These are phyloP conservation scores for Pythium aristosporum DNA, from an alignment of 352 stramenopile genomes.

Conservation along the genomic window DNA sequence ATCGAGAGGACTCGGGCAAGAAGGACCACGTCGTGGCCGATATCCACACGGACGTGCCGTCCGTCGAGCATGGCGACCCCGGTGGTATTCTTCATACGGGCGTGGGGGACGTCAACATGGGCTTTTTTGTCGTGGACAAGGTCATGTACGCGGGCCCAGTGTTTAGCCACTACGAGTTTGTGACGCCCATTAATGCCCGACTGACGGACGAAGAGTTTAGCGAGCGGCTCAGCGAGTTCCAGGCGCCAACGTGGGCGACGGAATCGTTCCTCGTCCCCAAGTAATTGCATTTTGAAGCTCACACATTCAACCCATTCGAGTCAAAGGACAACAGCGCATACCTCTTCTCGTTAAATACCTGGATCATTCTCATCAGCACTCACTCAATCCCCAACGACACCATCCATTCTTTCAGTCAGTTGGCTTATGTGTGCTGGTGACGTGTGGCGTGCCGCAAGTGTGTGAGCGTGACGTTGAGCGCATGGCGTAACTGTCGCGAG, in stretches of 20 bases:
- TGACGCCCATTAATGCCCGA: slow-evolving; percentile 30
- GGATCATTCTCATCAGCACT: no score
- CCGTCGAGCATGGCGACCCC: slow-evolving; percentile 30
- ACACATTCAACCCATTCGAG: no score
- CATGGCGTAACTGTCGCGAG: slow-evolving; percentile 55
- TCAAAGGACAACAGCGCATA: no score
- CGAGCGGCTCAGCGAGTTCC: slow-evolving; percentile 4
- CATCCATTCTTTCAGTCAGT: no score
- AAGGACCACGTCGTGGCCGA: slow-evolving; percentile 33
- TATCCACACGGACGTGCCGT: slow-evolving; percentile 34
- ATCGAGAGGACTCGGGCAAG: slow-evolving; percentile 33
- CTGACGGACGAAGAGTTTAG: slow-evolving; percentile 32
- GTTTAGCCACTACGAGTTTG: slow-evolving; percentile 43
- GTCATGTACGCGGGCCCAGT: slow-evolving; percentile 37
- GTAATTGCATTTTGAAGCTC: background rate
- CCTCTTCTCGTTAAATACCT: no score
- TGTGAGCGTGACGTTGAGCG: slow-evolving; percentile 45
- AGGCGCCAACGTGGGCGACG: slow-evolving; percentile 20
- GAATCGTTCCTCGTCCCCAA: slow-evolving; percentile 25
- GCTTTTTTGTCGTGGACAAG: slow-evolving; percentile 33
- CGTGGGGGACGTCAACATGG: slow-evolving; percentile 30
- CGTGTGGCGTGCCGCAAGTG: slow-evolving; percentile 14
- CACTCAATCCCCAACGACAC: no score
- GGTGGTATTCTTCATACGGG: slow-evolving; percentile 34
- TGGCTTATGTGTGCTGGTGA: background rate